These are phyloP conservation scores for Maudiozyma barnettii DNA, from an alignment of 805 yeast species.

Conservation along the genomic window DNA sequence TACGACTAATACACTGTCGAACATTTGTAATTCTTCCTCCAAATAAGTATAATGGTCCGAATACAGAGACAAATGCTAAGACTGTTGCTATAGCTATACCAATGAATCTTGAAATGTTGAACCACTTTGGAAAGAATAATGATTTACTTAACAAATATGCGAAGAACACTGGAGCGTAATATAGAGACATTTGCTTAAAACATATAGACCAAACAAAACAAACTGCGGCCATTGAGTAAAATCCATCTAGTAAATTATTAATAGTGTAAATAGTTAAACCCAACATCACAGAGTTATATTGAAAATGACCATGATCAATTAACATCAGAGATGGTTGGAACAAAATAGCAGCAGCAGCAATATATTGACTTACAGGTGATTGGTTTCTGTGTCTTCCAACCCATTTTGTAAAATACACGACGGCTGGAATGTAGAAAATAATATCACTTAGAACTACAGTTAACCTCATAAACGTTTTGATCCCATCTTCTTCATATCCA, in stretches of 20 bases:
- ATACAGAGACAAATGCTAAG: conserved; percentile 38
- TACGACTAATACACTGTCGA: conserved; percentile 52
- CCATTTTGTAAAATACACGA: conserved; percentile 59
- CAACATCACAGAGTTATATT: conserved; percentile 88
- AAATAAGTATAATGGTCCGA: conserved; percentile 51
- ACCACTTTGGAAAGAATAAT: conserved; percentile 28
- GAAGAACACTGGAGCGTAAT: conserved; percentile 85
- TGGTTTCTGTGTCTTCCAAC: conserved; percentile 50
- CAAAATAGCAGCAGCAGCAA: conserved; percentile 68
- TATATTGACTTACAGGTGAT: conserved; percentile 66
- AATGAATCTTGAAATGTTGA: conserved; percentile 50
- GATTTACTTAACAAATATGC: conserved; percentile 59
- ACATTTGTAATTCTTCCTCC: conserved; percentile 34
- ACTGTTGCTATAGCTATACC: conserved; percentile 58
- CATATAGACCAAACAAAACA: conserved; percentile 70
- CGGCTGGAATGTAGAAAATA: conserved; percentile 68
- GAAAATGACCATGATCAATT: conserved; percentile 96
- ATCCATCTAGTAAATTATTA: conserved; percentile 53
- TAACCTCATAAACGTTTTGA: conserved; percentile 79
- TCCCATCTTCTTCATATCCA: conserved; percentile 51
- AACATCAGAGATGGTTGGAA: conserved; percentile 75
- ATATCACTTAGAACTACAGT: conserved; percentile 72
- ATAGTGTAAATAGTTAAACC: conserved; percentile 70
- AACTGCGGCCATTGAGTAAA: conserved; percentile 57
- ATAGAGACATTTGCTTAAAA: conserved; percentile 93